These are phyloP conservation scores for Conidiobolus incongruus DNA, from an alignment of 371 early-diverging fungal genomes.

Conservation along the genomic window DNA sequence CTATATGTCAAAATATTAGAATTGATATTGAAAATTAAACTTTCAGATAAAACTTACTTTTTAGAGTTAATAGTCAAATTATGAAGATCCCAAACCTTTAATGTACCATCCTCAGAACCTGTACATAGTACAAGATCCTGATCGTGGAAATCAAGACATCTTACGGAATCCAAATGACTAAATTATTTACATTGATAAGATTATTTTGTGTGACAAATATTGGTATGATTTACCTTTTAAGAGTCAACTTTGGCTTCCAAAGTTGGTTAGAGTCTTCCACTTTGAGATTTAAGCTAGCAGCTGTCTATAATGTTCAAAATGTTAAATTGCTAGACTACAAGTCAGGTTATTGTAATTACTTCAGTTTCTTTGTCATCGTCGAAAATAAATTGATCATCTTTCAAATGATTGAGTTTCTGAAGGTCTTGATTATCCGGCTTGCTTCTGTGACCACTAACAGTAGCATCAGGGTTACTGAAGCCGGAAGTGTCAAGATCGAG, in stretches of 20 bases:
- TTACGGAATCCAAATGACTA: slow-evolving; percentile 64
- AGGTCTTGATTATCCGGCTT: neutral
- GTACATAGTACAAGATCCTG: slow-evolving; percentile 31
- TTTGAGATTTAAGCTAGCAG: neutral
- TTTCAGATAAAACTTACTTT: neutral
- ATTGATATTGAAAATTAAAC: neutral
- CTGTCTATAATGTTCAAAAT: neutral
- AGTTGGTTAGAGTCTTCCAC: slow-evolving; percentile 1
- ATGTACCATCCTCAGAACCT: slow-evolving; percentile 66
- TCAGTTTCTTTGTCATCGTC: neutral
- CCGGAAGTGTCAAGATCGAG: neutral
- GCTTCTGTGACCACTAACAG: neutral
- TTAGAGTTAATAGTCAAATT: slow-evolving; percentile 5
- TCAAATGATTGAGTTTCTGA: neutral
- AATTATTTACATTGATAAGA: neutral
- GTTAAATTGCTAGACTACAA: neutral
- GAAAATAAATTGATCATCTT: neutral
- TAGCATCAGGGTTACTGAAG: neutral
- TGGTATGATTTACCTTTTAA: slow-evolving; percentile 21
- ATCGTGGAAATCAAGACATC: slow-evolving; percentile 44
- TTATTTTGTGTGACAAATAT: neutral
- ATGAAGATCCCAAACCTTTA: slow-evolving; percentile 35
- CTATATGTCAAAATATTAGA: neutral
- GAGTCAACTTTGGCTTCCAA: slow-evolving; percentile 31
- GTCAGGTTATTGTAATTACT: neutral